These are phyloP conservation scores for Penicillium occitanis DNA, from an alignment of 2,329 filamentous ascomycete genomes.

Conservation along the genomic window DNA sequence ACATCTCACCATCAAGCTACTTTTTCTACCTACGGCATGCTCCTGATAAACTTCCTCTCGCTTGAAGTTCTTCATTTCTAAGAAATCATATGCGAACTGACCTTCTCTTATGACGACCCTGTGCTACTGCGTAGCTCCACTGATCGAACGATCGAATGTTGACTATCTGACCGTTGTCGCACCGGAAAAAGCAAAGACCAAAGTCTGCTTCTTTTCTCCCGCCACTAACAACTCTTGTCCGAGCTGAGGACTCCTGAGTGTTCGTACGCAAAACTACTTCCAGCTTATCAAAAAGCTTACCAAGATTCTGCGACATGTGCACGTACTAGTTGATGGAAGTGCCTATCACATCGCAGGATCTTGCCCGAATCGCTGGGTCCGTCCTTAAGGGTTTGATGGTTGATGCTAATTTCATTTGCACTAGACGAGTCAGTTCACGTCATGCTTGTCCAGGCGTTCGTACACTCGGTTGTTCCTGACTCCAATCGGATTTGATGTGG, in stretches of 20 bases:
- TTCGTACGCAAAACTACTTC: neutral
- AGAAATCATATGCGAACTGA: neutral
- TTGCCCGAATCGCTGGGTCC: conserved; percentile 1
- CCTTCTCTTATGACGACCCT: neutral
- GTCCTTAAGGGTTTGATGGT: neutral
- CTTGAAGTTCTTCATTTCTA: neutral
- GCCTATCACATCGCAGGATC: conserved; percentile 10
- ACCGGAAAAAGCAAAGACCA: neutral
- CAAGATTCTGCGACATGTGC: neutral
- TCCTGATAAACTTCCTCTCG: neutral
- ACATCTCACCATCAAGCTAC: neutral
- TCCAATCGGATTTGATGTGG: neutral
- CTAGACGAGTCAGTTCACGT: conserved; percentile 1
- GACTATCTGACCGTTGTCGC: neutral
- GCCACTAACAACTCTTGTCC: neutral
- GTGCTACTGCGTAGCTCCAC: neutral
- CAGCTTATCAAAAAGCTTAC: neutral
- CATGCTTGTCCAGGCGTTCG: neutral
- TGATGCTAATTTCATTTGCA: neutral
- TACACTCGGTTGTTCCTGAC: neutral
- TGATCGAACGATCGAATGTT: neutral
- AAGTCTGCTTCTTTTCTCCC: conserved; percentile 1
- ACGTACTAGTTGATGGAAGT: neutral
- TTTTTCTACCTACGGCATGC: neutral
- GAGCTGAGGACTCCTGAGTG: neutral